Base-by-base conservation (phyloP, 768 basidiomycete genomes). In the Mycena albidolilacea region DNA sequence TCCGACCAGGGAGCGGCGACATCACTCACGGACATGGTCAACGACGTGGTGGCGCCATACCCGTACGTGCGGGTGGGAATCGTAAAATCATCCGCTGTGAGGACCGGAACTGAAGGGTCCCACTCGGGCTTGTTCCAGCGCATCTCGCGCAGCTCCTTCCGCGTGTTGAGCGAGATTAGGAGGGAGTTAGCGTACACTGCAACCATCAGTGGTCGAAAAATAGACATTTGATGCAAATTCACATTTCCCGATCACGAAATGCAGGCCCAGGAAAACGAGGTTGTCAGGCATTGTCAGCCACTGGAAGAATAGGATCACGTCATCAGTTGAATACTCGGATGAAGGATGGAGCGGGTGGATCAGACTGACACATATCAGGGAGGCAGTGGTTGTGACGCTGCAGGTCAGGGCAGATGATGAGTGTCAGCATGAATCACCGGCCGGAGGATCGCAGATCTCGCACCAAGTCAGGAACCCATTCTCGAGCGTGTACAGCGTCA, bases 221-320 rank as follows among this genome's bases (percentile, higher is more conserved):
- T 15, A 6, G 37, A 21, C 5, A 0, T 23, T 12, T 8, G 9
- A 6, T 12, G 17, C 14, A 7, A 21, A 48, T 72, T 38, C 43
- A 84, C 83, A 62, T 62, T 84, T 84, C 62, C 79, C 74, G 58
- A 84, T 84, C 39, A 84, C 74, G 66, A 84, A 84, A 67, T 84
- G 83, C 37, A 84, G 64, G 7, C 82, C 83, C 76, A 84, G 77
- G 66, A 84, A 84, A 21, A 84, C 69, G 3, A 84, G 78, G 55
- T 84, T 84, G 38, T 75, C 39, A 11, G 81, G 78, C 83, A 84
- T 84, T 1, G 76, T 59, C n/a, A 84, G 74, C 83, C 83, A 84
- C 83, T 76, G 58, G 37, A 14, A 17, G 30, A 30, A 30, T 30
- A 57, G 14, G 11, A 7, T 41, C 10, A 11, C 30, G 3, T 30